Conservation (phyloP, 106 monocot genomes). For the Dendrobium officinale region DNA sequence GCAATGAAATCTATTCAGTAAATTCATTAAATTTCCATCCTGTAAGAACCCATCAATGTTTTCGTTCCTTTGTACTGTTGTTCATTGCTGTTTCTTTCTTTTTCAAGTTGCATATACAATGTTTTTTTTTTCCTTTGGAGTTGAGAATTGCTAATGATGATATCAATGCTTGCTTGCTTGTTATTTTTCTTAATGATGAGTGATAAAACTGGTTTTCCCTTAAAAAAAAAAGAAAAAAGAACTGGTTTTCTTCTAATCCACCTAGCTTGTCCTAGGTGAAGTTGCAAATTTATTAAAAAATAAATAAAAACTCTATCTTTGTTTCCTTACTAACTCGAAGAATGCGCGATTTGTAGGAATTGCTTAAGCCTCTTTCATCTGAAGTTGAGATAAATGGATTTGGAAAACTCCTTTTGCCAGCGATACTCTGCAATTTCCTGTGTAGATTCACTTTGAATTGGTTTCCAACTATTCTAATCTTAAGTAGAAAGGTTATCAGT, state of each 20-base stretch:
- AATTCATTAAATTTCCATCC: conserved; percentile 97
- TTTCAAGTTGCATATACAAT: neutral
- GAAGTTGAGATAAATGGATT: too few relatives aligned
- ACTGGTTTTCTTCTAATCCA: neutral
- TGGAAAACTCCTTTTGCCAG: too few relatives aligned
- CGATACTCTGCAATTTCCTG: too few relatives aligned
- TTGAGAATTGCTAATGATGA: neutral
- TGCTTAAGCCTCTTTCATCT: too few relatives aligned
- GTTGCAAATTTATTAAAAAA: neutral
- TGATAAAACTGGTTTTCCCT: too few relatives aligned
- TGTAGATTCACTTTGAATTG: too few relatives aligned
- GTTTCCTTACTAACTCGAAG: neutral
- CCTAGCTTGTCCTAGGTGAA: neutral
- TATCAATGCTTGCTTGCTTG: neutral
- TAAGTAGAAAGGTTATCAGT: too few relatives aligned
- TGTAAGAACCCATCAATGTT: conserved; percentile 33
- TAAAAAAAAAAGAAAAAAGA: too few relatives aligned
- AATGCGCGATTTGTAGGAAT: neutral
- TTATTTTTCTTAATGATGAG: too few relatives aligned
- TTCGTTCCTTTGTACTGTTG: conserved; percentile 1
- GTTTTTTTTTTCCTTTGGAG: neutral
- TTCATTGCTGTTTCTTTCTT: neutral
- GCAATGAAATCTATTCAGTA: conserved; percentile 90
- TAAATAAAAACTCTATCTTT: neutral
- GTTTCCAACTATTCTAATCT: too few relatives aligned